phyloP scores from a whole-genome alignment of 2,329 filamentous ascomycete species.

The Plenodomus biglobosus region DNA sequence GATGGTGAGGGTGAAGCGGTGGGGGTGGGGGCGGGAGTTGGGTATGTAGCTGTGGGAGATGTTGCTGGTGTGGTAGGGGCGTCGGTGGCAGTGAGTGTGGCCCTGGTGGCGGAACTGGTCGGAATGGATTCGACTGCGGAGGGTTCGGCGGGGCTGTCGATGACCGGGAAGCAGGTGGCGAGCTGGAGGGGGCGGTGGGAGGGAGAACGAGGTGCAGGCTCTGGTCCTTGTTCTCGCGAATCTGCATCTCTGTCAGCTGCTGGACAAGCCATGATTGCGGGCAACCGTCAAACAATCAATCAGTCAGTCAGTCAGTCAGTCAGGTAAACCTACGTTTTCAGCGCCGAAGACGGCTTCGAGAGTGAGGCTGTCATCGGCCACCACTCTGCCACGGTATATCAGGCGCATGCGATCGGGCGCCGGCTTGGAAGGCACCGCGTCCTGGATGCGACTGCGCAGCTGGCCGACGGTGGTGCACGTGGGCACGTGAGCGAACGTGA shows the following conservation, averaged over 20 bases:
- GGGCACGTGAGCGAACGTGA: conserved; percentile 37
- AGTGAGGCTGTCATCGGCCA: conserved; percentile 53
- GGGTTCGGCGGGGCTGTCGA: conserved; percentile 44
- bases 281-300: too few species aligned
- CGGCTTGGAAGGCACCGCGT: conserved; percentile 48
- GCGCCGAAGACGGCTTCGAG: conserved; percentile 55
- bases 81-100: conserved; percentile 33
- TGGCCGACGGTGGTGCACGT: conserved; percentile 51
- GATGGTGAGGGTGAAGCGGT: too few species aligned
- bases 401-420: conserved; percentile 54
- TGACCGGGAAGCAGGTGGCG: conserved; percentile 27
- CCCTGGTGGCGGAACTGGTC: conserved; percentile 27
- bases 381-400: conserved; percentile 59
- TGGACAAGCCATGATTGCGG: too few species aligned
- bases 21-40: conserved; percentile 20
- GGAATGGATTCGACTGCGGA: conserved; percentile 38
- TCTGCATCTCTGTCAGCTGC: conserved; percentile 28
- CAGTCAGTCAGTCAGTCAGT: too few species aligned
- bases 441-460: conserved; percentile 56
- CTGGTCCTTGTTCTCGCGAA: conserved; percentile 40
- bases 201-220: conserved; percentile 44
- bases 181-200: conserved; percentile 8
- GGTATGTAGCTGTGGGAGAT: conserved; percentile 19
- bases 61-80: conserved; percentile 14
- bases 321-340: conserved; percentile 52